Conservation (phyloP, 2,329 filamentous ascomycete genomes). For the Endothia cerciana region DNA sequence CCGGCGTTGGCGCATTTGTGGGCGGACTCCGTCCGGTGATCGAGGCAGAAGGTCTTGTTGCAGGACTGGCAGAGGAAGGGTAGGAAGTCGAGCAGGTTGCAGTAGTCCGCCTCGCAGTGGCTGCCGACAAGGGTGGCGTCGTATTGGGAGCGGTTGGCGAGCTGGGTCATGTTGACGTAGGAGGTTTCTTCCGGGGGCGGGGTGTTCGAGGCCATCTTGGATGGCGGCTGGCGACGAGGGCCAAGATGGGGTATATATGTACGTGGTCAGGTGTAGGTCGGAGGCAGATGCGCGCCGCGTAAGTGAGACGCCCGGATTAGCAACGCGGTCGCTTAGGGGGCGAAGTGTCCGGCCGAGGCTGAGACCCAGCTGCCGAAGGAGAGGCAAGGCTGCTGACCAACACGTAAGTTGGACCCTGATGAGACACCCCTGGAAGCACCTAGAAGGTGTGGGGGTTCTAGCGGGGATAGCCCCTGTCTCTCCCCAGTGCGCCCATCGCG, state of each 20-base stretch:
- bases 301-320: conserved; percentile 22
- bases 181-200: conserved; percentile 48
- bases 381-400: conserved; percentile 28
- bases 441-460: conserved; percentile 11
- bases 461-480: conserved; percentile 12
- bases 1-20: conserved; percentile 70
- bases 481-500: not conserved
- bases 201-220: conserved; percentile 57
- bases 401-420: conserved; percentile 10
- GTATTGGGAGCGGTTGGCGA: conserved; percentile 38
- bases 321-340: conserved; percentile 15
- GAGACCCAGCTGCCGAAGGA: conserved; percentile 33
- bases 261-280: not conserved
- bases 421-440: conserved; percentile 20
- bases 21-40: conserved; percentile 84
- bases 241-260: not conserved
- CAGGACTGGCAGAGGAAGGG: conserved; percentile 95
- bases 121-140: conserved; percentile 86
- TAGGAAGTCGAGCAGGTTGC: conserved; percentile 93
- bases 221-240: not conserved
- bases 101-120: conserved; percentile 90
- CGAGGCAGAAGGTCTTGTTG: conserved; percentile 82
- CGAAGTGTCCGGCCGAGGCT: conserved; percentile 40
- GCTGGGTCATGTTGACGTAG: conserved; percentile 74
- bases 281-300: conserved; percentile 26